Evolutionary conservation across 2,329 filamentous ascomycete genomes (phyloP).

Genomic region (Graphiopsis chlorocephala): DNA sequence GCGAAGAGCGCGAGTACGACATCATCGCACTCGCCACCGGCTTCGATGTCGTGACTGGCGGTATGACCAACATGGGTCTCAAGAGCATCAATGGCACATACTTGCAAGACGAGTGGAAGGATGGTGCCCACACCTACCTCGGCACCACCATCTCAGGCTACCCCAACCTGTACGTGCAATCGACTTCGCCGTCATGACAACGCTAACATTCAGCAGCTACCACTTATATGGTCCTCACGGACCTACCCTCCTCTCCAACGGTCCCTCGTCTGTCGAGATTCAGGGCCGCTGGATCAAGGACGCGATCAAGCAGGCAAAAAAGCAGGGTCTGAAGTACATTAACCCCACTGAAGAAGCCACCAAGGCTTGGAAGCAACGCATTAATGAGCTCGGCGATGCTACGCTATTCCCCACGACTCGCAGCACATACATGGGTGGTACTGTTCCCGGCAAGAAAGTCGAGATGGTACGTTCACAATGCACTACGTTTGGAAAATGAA

Average conservation of each 20-base stretch:
- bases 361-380: slow-evolving; percentile 31
- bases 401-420: slow-evolving; percentile 32
- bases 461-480: slow-evolving; percentile 21
- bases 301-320: slow-evolving; percentile 27
- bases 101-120: slow-evolving; percentile 43
- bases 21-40: slow-evolving; percentile 48
- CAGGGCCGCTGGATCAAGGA: slow-evolving; percentile 41
- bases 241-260: slow-evolving; percentile 44
- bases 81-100: slow-evolving; percentile 34
- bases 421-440: slow-evolving; percentile 31
- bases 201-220: not conserved
- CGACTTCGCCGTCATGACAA: not conserved
- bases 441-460: slow-evolving; percentile 27
- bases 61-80: slow-evolving; percentile 46
- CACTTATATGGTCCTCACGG: slow-evolving; percentile 43
- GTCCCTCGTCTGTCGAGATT: slow-evolving; percentile 42
- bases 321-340: slow-evolving; percentile 30
- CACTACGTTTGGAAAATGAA: slow-evolving; percentile 12
- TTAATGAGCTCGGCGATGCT: slow-evolving; percentile 28
- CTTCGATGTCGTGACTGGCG: slow-evolving; percentile 47
- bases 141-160: slow-evolving; percentile 43
- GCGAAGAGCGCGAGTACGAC: slow-evolving; percentile 41
- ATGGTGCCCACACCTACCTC: slow-evolving; percentile 43
- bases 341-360: slow-evolving; percentile 30
- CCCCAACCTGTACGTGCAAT: slow-evolving; percentile 40